phyloP scores from a whole-genome alignment of 805 yeast genomes.

The Scheffersomyces spartinae region DNA sequence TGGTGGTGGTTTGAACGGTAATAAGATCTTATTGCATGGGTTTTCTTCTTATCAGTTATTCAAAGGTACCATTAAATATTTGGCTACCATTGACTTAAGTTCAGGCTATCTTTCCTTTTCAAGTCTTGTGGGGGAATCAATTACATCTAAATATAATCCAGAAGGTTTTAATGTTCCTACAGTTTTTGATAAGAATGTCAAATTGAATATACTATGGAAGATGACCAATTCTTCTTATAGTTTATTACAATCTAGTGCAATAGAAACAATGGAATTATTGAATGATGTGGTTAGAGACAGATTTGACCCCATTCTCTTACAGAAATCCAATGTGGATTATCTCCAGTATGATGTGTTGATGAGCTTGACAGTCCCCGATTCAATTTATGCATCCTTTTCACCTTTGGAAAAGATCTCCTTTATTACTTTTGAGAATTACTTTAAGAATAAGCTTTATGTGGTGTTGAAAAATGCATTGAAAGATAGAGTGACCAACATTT shows the following conservation, averaged over 20 bases:
- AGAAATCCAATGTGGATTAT: slow-evolving; percentile 38
- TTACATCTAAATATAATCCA: slow-evolving; percentile 32
- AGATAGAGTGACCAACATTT: slow-evolving; percentile 29
- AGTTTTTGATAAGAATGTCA: slow-evolving; percentile 62
- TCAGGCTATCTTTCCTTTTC: slow-evolving; percentile 60
- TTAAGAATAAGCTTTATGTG: slow-evolving; percentile 49
- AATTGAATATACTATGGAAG: slow-evolving; percentile 71
- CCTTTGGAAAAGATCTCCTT: slow-evolving; percentile 64
- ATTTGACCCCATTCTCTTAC: slow-evolving; percentile 66
- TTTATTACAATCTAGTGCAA: slow-evolving; percentile 53
- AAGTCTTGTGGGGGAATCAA: slow-evolving; percentile 37
- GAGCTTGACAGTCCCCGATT: slow-evolving; percentile 36
- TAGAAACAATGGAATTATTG: slow-evolving; percentile 52
- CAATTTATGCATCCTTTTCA: slow-evolving; percentile 38
- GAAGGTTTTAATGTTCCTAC: slow-evolving; percentile 68
- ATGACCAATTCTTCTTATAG: slow-evolving; percentile 61
- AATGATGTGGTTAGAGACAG: slow-evolving; percentile 77
- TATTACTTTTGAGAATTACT: slow-evolving; percentile 54
- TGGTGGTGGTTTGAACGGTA: slow-evolving; percentile 74
- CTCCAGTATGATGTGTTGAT: slow-evolving; percentile 59
- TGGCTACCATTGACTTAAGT: slow-evolving; percentile 70
- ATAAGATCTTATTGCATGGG: slow-evolving; percentile 70
- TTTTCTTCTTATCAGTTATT: slow-evolving; percentile 89
- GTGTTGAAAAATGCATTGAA: slow-evolving; percentile 49
- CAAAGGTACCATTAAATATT: slow-evolving; percentile 72